A percentile compares a stretch with the other conserved stretches of the same genome.
These are phyloP conservation scores for Vachellia pachyceras DNA, from an alignment of 306 rosid species.

Conservation along the genomic window DNA sequence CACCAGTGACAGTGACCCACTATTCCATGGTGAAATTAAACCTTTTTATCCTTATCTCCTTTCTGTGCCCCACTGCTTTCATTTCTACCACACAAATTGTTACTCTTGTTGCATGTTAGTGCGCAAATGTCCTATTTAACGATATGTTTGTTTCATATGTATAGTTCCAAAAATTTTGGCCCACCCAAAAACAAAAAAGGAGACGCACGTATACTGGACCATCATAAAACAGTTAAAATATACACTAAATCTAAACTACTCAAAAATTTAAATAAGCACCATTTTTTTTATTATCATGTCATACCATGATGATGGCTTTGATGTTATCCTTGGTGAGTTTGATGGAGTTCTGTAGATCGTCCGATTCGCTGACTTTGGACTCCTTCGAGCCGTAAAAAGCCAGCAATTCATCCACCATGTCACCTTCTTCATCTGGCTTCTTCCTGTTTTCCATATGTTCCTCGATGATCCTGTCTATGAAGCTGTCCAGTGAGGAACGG, in stretches of 20 bases:
- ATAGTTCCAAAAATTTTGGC: not conserved
- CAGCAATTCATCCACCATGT: constrained; percentile 89
- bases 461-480: constrained; percentile 73
- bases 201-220: not conserved
- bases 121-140: not conserved
- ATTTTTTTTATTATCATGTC: not conserved
- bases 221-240: not conserved
- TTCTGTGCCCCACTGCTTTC: not conserved
- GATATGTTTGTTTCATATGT: not conserved
- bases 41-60: not conserved
- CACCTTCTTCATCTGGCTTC: constrained; percentile 47
- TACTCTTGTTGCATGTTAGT: not conserved
- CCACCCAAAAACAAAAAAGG: not conserved
- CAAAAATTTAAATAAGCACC: not conserved
- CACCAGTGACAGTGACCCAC: not conserved
- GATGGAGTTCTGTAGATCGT: constrained; percentile 58
- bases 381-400: constrained; percentile 69
- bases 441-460: constrained; percentile 58
- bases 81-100: not conserved
- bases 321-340: constrained; percentile 79
- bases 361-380: constrained; percentile 42
- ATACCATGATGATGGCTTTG: constrained; percentile 93
- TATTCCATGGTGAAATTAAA: not conserved
- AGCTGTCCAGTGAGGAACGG: constrained; percentile 58
- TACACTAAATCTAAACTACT: not conserved